These are phyloP conservation scores for Candida coleopterorum DNA, from an alignment of 805 yeast species.

Conservation along the genomic window DNA sequence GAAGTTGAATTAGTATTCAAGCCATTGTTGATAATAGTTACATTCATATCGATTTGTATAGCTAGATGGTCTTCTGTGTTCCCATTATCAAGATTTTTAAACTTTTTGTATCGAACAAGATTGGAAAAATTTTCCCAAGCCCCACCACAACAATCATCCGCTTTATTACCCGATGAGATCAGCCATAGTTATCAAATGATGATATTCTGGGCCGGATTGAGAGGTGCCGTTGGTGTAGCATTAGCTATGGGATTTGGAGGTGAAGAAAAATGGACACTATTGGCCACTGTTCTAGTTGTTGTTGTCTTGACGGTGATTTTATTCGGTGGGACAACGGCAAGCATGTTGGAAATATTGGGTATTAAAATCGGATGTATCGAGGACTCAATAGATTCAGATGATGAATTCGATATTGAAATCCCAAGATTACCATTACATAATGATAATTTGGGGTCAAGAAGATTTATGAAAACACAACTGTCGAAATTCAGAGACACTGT, in stretches of 20 bases:
- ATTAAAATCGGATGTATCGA: conserved; percentile 88
- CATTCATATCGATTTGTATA: conserved; percentile 85
- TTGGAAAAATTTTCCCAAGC: conserved; percentile 36
- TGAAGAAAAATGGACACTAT: conserved; percentile 77
- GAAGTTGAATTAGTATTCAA: conserved; percentile 94
- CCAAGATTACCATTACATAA: conserved; percentile 33
- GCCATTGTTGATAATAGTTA: conserved; percentile 85
- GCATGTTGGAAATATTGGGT: conserved; percentile 92
- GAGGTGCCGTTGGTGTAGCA: conserved; percentile 99
- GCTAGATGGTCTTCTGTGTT: conserved; percentile 98
- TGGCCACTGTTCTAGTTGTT: conserved; percentile 94
- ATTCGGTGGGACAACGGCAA: conserved; percentile 98
- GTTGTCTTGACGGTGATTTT: conserved; percentile 94
- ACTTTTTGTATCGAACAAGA: conserved; percentile 67
- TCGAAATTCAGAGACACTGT: conserved; percentile 1
- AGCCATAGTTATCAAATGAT: conserved; percentile 95
- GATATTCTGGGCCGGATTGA: conserved; percentile 98
- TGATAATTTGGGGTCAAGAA: conserved; percentile 19
- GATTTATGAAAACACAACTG: conserved; percentile 12
- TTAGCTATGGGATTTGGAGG: conserved; percentile 97
- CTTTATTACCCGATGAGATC: conserved; percentile 72
- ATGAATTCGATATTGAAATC: conserved; percentile 91
- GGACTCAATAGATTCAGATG: conserved; percentile 72
- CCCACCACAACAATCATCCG: conserved; percentile 15
- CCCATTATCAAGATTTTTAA: conserved; percentile 82